Base-by-base conservation (phyloP, 345 rosid species). In the Brassica carinata region DNA sequence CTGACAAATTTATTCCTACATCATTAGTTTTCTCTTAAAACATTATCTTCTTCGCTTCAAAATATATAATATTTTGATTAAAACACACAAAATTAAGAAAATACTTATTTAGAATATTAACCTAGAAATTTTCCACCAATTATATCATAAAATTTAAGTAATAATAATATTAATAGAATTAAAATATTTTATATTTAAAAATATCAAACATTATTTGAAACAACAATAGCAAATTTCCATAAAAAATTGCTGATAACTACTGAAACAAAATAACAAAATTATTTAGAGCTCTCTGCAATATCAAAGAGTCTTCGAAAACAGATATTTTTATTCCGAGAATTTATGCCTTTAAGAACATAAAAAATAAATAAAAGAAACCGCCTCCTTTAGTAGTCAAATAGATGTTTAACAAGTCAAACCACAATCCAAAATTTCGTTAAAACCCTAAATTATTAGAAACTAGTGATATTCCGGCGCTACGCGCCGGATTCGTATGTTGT, bases 341-440 rank as follows among this genome's bases (percentile, higher is more conserved):
- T 45, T 70, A 62, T 8, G 3, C 61, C 27, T 43, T 2, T 2
- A 15, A 29, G 14, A n/a, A 53, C 33, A 40, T 10, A 9, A 26
- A 68, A 51, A 63, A 34, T 6, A 34, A n/a, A 4, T 23, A 43
- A 45, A 30, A 58, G 67, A 30, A 64, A 64, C 68, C 19, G 26
- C 43, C 45, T 31, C 43, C 68, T 11, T 5, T 34, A 34, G 57
- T 5, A 77, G 71, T 64, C 71, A 78, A 71, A 64, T 73, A 31
- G 57, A 65, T 15, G 13, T 57, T 53, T 78, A 71, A 78, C 67
- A 64, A 5, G 66, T 62, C 34, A 27, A 62, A 61, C 15, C 7
- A 4, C 30, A 61, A 26, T 26, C 33, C 15, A 10, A 3, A 61
- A 5, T 26, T 27, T 62, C 8, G 33, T 62, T 26, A 15, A 62